Evolutionary conservation across 768 basidiomycete species (phyloP), one percentile per base, ranked within the genome.

Genomic region (Dentipellis sp.): DNA sequence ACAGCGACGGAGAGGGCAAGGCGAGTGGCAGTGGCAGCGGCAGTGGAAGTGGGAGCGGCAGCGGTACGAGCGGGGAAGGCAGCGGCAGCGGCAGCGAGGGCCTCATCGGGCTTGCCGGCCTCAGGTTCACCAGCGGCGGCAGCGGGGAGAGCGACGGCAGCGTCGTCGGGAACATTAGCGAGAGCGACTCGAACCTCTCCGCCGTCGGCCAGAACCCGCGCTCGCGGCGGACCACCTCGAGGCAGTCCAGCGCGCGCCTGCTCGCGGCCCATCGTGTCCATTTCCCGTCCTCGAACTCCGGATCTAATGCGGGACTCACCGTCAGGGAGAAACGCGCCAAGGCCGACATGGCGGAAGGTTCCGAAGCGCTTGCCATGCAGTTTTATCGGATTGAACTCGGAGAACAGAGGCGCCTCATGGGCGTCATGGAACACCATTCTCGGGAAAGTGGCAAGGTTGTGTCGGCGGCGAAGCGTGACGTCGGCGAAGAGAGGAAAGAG

Each of bases 331-430:
- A 67, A 51, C 56, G 62, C 9, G 70, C 72, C n/a, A 45, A 45
- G 42, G 48, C 21, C 1, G 70, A 75, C 34, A 69, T 82, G 8
- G 83, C 89, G 3, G 82, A 88, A 55, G 86, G 85, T 22, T 79
- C 86, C 1, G 88, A 93, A 59, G 75, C 80, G 1, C 80, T 98
- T 34, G 94, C 94, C 1, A 84, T 84, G 78, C 93, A 98, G 70
- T 98, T 95, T 67, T 94, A 94, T 72, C 79, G 82, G 53, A 88
- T 98, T 55, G 95, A 98, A 66, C 75, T 92, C 1, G 88, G 88
- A 3, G 95, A 98, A 69, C 94, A 94, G 69, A 78, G 86, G 55
- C 75, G 95, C 11, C 72, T 98, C 37, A 89, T 91, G 73, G 86
- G 86, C 4, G 83, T 97, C 37, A 92, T 97, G 91, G 84, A 91